These are phyloP conservation scores for Aspergillus sojae DNA, from an alignment of 2,329 filamentous ascomycete species.

Conservation along the genomic window DNA sequence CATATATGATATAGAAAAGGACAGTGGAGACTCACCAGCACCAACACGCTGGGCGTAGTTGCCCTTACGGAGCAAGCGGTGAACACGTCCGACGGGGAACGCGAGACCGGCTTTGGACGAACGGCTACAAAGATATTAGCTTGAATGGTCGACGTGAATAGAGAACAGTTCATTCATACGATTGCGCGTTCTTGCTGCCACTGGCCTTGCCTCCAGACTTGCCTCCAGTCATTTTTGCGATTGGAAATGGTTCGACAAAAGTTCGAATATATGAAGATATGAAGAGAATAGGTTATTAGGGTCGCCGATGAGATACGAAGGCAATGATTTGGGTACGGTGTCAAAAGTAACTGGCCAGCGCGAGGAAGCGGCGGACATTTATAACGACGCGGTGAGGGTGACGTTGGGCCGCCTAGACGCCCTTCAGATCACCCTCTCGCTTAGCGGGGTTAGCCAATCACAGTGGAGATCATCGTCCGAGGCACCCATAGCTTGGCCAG, in stretches of 20 bases:
- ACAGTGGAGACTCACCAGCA: slow-evolving; percentile 65
- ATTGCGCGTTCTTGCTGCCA: slow-evolving; percentile 98
- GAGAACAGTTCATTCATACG: slow-evolving; percentile 65
- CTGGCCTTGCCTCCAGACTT: slow-evolving; percentile 99
- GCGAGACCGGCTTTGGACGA: slow-evolving; percentile 99
- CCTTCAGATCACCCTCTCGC: slow-evolving; percentile 52
- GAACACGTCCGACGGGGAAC: slow-evolving; percentile 98
- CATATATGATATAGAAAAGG: not conserved
- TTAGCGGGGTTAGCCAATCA: slow-evolving; percentile 47
- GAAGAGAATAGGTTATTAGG: slow-evolving; percentile 1
- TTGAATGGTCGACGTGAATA: slow-evolving; percentile 34
- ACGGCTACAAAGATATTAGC: slow-evolving; percentile 64
- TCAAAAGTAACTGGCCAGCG: slow-evolving; percentile 34
- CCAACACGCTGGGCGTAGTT: slow-evolving; percentile 99
- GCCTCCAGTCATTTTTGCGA: slow-evolving; percentile 97
- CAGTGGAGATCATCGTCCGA: slow-evolving; percentile 33
- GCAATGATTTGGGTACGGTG: slow-evolving; percentile 28
- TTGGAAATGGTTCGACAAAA: slow-evolving; percentile 34
- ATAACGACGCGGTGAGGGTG: slow-evolving; percentile 48
- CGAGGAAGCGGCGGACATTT: slow-evolving; percentile 42
- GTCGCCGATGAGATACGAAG: slow-evolving; percentile 4
- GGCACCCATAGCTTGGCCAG: slow-evolving; percentile 19
- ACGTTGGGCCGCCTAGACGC: slow-evolving; percentile 44
- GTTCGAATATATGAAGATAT: not conserved
- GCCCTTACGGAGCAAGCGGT: slow-evolving; percentile 97